These are phyloP conservation scores for Citeromyces matritensis DNA, from an alignment of 805 yeast species.

Conservation along the genomic window DNA sequence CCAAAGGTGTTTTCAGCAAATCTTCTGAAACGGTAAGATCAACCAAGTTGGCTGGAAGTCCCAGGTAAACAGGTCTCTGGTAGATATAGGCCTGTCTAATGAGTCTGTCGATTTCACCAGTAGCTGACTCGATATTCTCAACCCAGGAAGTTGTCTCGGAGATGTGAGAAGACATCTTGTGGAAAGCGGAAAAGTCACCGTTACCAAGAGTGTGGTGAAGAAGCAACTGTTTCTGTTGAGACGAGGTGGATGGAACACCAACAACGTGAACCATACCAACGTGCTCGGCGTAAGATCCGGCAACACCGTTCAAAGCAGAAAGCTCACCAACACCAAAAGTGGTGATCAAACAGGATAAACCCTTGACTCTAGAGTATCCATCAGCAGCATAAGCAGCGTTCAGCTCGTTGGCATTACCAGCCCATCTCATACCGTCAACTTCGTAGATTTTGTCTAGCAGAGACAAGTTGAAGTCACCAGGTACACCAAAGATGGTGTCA, in stretches of 20 bases:
- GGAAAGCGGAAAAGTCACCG: slow-evolving; percentile 69
- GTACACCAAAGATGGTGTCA: slow-evolving; percentile 63
- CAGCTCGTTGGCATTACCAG: slow-evolving; percentile 82
- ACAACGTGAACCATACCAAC: slow-evolving; percentile 76
- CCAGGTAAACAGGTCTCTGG: slow-evolving; percentile 76
- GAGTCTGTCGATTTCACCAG: slow-evolving; percentile 58
- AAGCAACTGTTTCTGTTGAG: slow-evolving; percentile 58
- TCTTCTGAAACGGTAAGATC: slow-evolving; percentile 45
- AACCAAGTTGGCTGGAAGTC: slow-evolving; percentile 70
- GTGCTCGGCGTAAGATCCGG: slow-evolving; percentile 83
- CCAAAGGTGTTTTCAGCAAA: slow-evolving; percentile 48
- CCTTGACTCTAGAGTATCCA: slow-evolving; percentile 75
- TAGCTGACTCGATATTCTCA: slow-evolving; percentile 49
- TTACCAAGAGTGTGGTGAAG: slow-evolving; percentile 79
- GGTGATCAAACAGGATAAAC: slow-evolving; percentile 60
- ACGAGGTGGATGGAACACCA: slow-evolving; percentile 68
- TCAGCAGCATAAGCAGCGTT: slow-evolving; percentile 85
- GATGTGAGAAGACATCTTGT: slow-evolving; percentile 63
- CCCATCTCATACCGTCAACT: slow-evolving; percentile 71
- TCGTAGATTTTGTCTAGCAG: slow-evolving; percentile 60
- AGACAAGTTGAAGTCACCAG: slow-evolving; percentile 71
- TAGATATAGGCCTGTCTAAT: slow-evolving; percentile 54
- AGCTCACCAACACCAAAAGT: slow-evolving; percentile 90
- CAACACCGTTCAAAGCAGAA: slow-evolving; percentile 73
- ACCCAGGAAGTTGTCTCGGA: slow-evolving; percentile 52